Base-by-base conservation (phyloP, 257 asterid species). In the Jasminum sambac region DNA sequence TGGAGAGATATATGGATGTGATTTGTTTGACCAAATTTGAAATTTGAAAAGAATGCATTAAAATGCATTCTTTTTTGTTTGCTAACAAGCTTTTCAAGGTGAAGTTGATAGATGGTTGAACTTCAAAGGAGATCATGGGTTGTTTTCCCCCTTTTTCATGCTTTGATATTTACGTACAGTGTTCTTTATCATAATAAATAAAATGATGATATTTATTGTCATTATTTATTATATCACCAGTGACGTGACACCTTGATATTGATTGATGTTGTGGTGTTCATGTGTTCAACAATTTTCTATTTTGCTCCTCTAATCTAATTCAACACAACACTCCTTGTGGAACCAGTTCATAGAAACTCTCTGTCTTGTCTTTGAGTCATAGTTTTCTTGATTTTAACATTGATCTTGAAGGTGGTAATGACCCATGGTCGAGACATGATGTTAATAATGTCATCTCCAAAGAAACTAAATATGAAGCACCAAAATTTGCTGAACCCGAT, bases 351-450 rank as follows among this genome's bases (percentile, higher is more conserved):
- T 4, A 0, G 50, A 21, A 19, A 8, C 36, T 30, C 36, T 19
- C 21, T 58, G 9, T 58, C 64, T 21, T 58, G 64, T 57, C 60
- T 48, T 21, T 38, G 64, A 13, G 7, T 23, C 46, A 63, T 63
- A 26, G 16, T 46, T 63, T 57, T 9, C 39, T 46, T 69, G 38
- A 36, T 52, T 71, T 19, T 26, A 19, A 24, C 26, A 13, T 65
- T 74, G 30, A 23, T 17, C 11, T 71, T 75, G 48, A 60, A 78
- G 81, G 84, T 59, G 80, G 23, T 68, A 79, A 72, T 59, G 76
- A 76, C 0, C 17, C 40, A 2, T 10, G 46, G 61, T 34, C 38
- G 38, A 69, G 69, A 67, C 62, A 65, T 4, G 65, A 37, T 5
- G 36, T 6, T 8, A 61, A 46, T 0, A 80, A 74, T 41, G 79